Conservation (phyloP, 2,329 filamentous ascomycete species). For the Tolypocladium paradoxum region DNA sequence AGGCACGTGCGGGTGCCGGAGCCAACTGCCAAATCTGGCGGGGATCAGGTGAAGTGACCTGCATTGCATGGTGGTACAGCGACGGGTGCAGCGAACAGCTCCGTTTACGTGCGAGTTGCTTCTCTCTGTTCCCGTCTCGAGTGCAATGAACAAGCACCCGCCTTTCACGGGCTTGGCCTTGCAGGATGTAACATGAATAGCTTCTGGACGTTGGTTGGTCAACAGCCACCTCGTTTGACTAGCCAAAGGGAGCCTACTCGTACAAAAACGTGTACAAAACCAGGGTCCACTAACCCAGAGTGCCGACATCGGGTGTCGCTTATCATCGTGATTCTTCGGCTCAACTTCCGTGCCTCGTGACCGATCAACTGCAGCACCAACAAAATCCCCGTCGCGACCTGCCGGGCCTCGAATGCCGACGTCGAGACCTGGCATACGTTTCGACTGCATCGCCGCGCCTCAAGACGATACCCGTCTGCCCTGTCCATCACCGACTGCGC, state of each 20-base stretch:
- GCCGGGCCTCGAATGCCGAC: neutral
- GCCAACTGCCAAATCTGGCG: neutral
- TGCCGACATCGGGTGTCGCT: slow-evolving; percentile 4
- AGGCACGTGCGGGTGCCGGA: neutral
- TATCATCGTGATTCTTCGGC: slow-evolving; percentile 2
- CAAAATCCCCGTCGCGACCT: neutral
- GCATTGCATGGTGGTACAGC: neutral
- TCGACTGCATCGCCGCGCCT: neutral
- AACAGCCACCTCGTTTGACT: neutral
- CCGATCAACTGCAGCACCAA: neutral
- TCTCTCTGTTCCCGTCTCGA: neutral
- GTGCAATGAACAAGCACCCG: neutral
- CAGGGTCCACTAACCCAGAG: neutral
- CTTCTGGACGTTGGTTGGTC: neutral
- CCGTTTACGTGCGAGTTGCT: neutral
- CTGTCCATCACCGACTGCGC: neutral
- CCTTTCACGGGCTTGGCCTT: neutral
- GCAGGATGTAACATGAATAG: neutral
- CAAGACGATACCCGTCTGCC: neutral
- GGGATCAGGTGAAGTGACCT: neutral
- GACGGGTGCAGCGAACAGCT: neutral
- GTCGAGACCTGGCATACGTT: neutral
- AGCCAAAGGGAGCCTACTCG: neutral
- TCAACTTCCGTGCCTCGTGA: neutral
- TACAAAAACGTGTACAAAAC: too few relatives aligned